Evolutionary conservation across 2,329 filamentous ascomycete genomes (phyloP).

Genomic region (Didymosphaeria variabile): DNA sequence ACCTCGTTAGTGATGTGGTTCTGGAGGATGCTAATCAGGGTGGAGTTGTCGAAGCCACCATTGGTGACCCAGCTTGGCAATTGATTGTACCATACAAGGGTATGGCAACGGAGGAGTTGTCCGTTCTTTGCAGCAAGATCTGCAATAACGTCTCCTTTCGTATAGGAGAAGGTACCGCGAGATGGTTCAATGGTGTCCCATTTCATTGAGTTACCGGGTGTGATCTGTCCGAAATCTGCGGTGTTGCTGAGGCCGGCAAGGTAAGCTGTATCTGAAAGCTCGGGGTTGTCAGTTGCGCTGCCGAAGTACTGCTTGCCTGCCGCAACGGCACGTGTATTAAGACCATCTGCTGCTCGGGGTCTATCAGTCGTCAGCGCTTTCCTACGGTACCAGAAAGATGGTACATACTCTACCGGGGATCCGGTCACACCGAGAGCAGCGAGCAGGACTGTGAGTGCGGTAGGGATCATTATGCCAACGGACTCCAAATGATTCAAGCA

Average conservation of each 20-base stretch:
- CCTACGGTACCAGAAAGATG: neutral
- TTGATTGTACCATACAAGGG: conserved; percentile 54
- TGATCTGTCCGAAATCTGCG: conserved; percentile 36
- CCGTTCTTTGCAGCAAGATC: conserved; percentile 44
- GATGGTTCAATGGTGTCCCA: conserved; percentile 11
- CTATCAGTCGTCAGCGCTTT: conserved; percentile 17
- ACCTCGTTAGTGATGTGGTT: conserved; percentile 54
- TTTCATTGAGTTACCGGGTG: conserved; percentile 36
- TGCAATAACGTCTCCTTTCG: conserved; percentile 37
- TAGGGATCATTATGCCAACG: conserved; percentile 18
- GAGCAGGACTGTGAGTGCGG: conserved; percentile 25
- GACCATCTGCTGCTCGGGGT: conserved; percentile 30
- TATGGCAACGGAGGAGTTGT: conserved; percentile 51
- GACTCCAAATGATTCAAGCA: neutral
- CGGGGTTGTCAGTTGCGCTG: conserved; percentile 36
- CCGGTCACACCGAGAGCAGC: conserved; percentile 24
- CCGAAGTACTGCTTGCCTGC: conserved; percentile 38
- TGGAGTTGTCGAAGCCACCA: conserved; percentile 51
- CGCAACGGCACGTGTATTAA: conserved; percentile 33
- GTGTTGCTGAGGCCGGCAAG: conserved; percentile 30
- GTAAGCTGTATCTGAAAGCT: conserved; percentile 31
- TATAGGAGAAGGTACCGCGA: conserved; percentile 19
- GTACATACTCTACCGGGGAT: conserved; percentile 25
- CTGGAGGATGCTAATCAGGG: conserved; percentile 52
- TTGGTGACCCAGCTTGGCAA: conserved; percentile 45